Percentiles rank a stretch among this genome's conserved stretches.
Conservation (phyloP, 2,329 filamentous ascomycete species). For the Bipolaris bicolor region DNA sequence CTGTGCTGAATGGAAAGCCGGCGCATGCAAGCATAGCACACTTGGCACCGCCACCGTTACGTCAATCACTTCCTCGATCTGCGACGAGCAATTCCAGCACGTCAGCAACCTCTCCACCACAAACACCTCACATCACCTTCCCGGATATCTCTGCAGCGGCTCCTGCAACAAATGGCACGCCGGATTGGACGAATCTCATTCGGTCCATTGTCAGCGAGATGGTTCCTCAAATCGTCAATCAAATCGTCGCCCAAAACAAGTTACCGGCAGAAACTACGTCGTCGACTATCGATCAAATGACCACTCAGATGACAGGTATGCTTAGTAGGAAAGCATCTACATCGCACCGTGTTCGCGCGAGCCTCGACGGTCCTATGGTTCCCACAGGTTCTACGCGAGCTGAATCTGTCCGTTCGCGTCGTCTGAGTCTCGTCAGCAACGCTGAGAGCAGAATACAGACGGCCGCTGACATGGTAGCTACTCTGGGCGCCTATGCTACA, state of each 20-base stretch:
- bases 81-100: constrained; percentile 8
- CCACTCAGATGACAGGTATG: constrained; percentile 40
- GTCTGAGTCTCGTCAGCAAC: constrained; percentile 39
- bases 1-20: constrained; percentile 23
- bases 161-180: constrained; percentile 13
- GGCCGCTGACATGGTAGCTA: constrained; percentile 44
- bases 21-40: background rate
- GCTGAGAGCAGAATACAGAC: constrained; percentile 39
- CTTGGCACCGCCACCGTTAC: constrained; percentile 11
- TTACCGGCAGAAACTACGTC: constrained; percentile 21
- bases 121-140: constrained; percentile 22
- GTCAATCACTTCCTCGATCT: constrained; percentile 13
- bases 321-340: constrained; percentile 34
- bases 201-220: constrained; percentile 43
- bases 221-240: constrained; percentile 43
- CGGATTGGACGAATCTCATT: constrained; percentile 40
- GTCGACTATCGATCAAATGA: constrained; percentile 36
- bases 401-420: constrained; percentile 31
- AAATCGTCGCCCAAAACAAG: constrained; percentile 39
- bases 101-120: constrained; percentile 24
- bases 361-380: constrained; percentile 32
- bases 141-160: constrained; percentile 13
- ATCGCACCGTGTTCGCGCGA: constrained; percentile 31
- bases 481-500: constrained; percentile 39
- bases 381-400: constrained; percentile 10